Evolutionary conservation across 805 yeast genomes (phyloP).

Genomic region (Yamadazyma akitaensis): DNA sequence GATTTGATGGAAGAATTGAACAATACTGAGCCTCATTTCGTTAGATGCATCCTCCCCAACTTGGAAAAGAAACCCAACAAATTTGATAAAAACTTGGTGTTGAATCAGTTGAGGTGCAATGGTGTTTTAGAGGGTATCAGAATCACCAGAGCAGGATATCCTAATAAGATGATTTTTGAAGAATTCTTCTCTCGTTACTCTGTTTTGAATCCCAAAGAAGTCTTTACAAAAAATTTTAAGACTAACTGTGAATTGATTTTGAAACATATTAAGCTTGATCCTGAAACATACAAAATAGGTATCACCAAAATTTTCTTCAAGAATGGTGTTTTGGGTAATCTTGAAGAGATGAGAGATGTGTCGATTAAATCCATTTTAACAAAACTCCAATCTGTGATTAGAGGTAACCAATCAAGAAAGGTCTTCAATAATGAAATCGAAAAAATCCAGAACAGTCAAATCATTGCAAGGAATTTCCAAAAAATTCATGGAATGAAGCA

Average conservation of each 20-base stretch:
- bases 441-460: constrained; percentile 65
- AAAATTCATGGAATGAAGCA: constrained; percentile 43
- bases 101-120: constrained; percentile 89
- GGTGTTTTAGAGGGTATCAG: constrained; percentile 98
- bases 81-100: constrained; percentile 72
- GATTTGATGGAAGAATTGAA: constrained; percentile 69
- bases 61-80: constrained; percentile 63
- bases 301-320: constrained; percentile 71
- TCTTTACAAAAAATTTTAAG: constrained; percentile 48
- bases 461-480: constrained; percentile 60
- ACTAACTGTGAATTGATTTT: constrained; percentile 68
- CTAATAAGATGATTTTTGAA: constrained; percentile 81
- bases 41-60: constrained; percentile 93
- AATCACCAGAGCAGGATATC: constrained; percentile 95
- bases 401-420: constrained; percentile 62
- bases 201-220: constrained; percentile 54
- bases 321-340: constrained; percentile 71
- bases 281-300: constrained; percentile 62
- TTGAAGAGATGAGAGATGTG: constrained; percentile 74
- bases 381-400: constrained; percentile 57
- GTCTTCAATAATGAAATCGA: constrained; percentile 46
- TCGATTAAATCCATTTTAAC: constrained; percentile 55
- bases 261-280: constrained; percentile 57
- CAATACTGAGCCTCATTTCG: constrained; percentile 92
- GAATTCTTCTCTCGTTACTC: constrained; percentile 76